A percentile compares a stretch with the other conserved stretches of the same genome.
These are phyloP conservation scores for Pelargonium myrrhifolium DNA, from an alignment of 441 rosid species.

Conservation along the genomic window DNA sequence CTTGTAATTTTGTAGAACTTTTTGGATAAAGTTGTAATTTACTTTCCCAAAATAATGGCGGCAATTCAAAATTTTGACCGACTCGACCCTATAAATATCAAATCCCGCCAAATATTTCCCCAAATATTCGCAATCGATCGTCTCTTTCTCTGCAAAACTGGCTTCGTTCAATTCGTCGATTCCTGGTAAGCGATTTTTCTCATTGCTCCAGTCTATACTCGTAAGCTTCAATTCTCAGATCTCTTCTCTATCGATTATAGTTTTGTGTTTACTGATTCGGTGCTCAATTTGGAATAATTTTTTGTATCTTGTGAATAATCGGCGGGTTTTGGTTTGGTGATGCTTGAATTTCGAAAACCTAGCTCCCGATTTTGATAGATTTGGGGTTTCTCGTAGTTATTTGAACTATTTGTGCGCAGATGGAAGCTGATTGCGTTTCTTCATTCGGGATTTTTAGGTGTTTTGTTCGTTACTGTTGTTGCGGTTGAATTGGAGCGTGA, in stretches of 20 bases:
- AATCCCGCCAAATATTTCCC: not conserved
- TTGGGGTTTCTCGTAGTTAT: not conserved
- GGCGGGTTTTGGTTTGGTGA: not conserved
- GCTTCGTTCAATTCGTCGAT: not conserved
- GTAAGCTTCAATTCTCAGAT: not conserved
- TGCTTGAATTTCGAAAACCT: not conserved
- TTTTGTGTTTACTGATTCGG: not conserved
- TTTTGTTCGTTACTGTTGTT: not conserved
- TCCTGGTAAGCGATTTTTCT: conserved; percentile 1
- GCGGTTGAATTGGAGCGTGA: not conserved
- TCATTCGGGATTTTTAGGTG: not conserved
- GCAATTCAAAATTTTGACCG: not conserved
- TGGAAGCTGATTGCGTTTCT: not conserved
- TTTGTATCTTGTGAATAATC: not conserved
- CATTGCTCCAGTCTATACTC: not conserved
- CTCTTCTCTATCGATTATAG: not conserved
- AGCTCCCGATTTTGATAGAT: not conserved
- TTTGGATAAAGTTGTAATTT: not conserved
- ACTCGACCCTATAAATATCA: not conserved
- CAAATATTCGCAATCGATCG: not conserved
- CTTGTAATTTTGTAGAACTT: not conserved
- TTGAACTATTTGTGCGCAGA: too few species aligned
- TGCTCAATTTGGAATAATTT: not conserved
- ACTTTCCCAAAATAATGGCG: not conserved
- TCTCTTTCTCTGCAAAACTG: not conserved